A percentile compares a stretch with the other conserved stretches of the same genome.
Evolutionary conservation across 2,329 filamentous ascomycete genomes (phyloP).

Genomic region (Phoma sp.): DNA sequence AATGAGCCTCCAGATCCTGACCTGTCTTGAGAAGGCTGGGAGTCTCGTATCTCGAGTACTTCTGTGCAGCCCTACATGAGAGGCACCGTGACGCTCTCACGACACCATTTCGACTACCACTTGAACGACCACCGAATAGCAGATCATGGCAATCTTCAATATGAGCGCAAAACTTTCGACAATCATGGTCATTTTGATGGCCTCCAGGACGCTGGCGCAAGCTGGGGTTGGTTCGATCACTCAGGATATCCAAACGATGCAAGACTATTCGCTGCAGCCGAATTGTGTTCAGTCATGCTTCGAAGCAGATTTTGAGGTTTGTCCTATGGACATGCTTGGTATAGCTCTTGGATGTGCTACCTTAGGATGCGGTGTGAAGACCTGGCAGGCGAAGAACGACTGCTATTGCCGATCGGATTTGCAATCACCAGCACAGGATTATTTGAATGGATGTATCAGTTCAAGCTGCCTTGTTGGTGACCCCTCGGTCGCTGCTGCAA

Average conservation of each 20-base stretch:
- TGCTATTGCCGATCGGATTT: constrained; percentile 1
- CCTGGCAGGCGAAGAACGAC: constrained; percentile 2
- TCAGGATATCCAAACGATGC: background rate
- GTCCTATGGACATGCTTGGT: background rate
- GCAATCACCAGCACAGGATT: background rate
- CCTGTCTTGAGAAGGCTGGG: too few species aligned
- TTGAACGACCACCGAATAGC: too few species aligned
- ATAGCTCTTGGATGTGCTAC: background rate
- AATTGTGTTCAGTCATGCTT: background rate
- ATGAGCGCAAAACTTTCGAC: too few species aligned
- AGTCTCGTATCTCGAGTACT: too few species aligned
- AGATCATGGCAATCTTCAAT: too few species aligned
- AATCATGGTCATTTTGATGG: too few species aligned
- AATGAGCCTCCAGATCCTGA: too few species aligned
- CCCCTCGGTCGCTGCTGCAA: background rate
- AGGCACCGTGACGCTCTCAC: too few species aligned
- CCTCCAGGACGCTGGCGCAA: background rate
- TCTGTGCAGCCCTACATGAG: too few species aligned
- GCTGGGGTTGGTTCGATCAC: background rate
- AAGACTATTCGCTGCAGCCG: background rate
- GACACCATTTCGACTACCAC: too few species aligned
- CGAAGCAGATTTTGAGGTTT: background rate
- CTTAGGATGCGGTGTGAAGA: background rate
- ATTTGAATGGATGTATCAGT: background rate
- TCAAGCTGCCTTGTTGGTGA: background rate